Evolutionary conservation across 1,284 basidiomycete species (phyloP).

Genomic region (Trametes polyzona): DNA sequence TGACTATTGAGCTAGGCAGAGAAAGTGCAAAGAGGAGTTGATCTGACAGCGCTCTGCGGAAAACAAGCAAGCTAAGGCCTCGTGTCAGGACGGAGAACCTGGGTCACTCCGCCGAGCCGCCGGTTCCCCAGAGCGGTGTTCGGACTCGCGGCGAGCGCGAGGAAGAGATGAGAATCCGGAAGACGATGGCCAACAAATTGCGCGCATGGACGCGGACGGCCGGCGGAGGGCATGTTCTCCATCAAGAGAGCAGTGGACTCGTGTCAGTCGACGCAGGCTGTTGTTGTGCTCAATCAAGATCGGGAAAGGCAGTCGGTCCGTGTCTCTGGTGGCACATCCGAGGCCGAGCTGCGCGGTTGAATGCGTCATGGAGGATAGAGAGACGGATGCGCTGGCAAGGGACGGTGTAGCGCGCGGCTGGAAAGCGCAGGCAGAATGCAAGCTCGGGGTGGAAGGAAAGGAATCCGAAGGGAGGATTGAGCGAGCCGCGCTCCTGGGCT

Average conservation of each 20-base stretch:
- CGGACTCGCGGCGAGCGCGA: constrained; percentile 3
- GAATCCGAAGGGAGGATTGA: background rate
- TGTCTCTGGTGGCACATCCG: background rate
- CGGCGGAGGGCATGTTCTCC: constrained; percentile 3
- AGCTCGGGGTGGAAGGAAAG: background rate
- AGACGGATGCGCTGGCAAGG: background rate
- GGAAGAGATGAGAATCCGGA: constrained; percentile 1
- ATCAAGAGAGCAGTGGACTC: constrained; percentile 5
- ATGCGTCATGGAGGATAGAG: too few species aligned
- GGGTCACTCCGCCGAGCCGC: constrained; percentile 2
- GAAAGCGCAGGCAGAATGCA: background rate
- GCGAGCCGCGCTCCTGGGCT: constrained; percentile 5
- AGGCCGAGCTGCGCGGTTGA: background rate
- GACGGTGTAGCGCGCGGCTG: background rate
- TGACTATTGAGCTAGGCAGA: too few species aligned
- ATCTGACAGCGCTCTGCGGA: background rate
- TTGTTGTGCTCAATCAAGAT: constrained; percentile 4
- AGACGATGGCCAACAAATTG: background rate
- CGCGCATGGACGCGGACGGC: background rate
- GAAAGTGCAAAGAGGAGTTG: too few species aligned
- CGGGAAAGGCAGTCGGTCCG: background rate
- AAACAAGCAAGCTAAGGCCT: background rate
- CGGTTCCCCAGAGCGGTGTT: background rate
- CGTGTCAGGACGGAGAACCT: background rate
- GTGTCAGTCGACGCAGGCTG: constrained; percentile 3